phyloP scores from a whole-genome alignment of 1,284 basidiomycete genomes.

The Crepidotus sp. region DNA sequence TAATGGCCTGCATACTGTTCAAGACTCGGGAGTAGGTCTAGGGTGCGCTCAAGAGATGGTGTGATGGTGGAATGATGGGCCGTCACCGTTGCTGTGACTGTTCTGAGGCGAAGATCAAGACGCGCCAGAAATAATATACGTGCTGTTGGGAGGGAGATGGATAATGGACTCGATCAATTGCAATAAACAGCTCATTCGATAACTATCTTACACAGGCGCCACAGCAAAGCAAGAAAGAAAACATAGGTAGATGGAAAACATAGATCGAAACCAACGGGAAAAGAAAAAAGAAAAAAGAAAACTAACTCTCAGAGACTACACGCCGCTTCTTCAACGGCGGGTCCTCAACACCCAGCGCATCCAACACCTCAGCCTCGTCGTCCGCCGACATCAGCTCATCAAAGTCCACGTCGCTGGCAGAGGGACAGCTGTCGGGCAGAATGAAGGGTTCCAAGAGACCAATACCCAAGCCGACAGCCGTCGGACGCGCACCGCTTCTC shows the following conservation, averaged over 20 bases:
- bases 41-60: slow-evolving; percentile 12
- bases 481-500: slow-evolving; percentile 32
- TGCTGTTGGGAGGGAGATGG: background rate
- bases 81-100: slow-evolving; percentile 7
- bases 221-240: slow-evolving; percentile 2
- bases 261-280: background rate
- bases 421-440: slow-evolving; percentile 26
- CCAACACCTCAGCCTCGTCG: slow-evolving; percentile 18
- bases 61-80: slow-evolving; percentile 9
- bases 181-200: background rate
- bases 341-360: slow-evolving; percentile 8
- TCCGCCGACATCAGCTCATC: slow-evolving; percentile 22
- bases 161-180: background rate
- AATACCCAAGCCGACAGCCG: slow-evolving; percentile 36
- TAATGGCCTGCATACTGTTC: slow-evolving; percentile 58
- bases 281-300: too few species aligned
- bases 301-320: background rate
- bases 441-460: slow-evolving; percentile 49
- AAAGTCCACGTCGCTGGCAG: slow-evolving; percentile 24
- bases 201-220: slow-evolving; percentile 1
- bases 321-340: slow-evolving; percentile 16
- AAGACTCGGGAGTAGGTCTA: background rate
- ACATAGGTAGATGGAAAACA: slow-evolving; percentile 1
- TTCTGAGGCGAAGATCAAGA: background rate
- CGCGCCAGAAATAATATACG: background rate